phyloP scores from a whole-genome alignment of 192 early-diverging fungal genomes.

The Podila verticillata region DNA sequence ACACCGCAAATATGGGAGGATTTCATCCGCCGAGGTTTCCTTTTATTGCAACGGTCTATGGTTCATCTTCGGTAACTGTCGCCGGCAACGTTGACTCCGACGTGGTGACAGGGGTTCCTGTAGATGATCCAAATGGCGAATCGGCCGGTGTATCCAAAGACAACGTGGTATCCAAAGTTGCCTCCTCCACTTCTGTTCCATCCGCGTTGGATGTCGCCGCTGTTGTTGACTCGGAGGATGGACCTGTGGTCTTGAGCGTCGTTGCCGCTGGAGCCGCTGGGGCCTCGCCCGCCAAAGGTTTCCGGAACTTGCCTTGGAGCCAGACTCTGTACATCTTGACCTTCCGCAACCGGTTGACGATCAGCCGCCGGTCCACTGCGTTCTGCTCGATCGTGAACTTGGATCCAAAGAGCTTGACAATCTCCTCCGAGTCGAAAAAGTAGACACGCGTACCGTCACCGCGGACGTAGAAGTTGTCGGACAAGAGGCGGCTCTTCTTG shows the following conservation, averaged over 20 bases:
- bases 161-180: background rate
- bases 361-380: slow-evolving; percentile 88
- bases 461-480: slow-evolving; percentile 96
- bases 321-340: slow-evolving; percentile 98
- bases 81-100: too few species aligned
- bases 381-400: slow-evolving; percentile 87
- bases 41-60: too few species aligned
- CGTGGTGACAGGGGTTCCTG: too few species aligned
- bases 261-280: slow-evolving; percentile 18
- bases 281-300: slow-evolving; percentile 46
- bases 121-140: slow-evolving; percentile 3
- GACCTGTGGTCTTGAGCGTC: slow-evolving; percentile 14
- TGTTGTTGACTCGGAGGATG: background rate
- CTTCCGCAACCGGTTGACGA: slow-evolving; percentile 91
- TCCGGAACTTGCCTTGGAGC: slow-evolving; percentile 97
- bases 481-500: slow-evolving; percentile 89
- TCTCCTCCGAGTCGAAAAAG: slow-evolving; percentile 85
- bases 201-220: background rate
- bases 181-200: background rate
- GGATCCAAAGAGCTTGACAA: slow-evolving; percentile 59
- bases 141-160: slow-evolving; percentile 22
- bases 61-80: too few species aligned
- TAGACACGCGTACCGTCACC: slow-evolving; percentile 97
- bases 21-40: too few species aligned
- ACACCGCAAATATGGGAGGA: too few species aligned